Evolutionary conservation across 2,329 filamentous ascomycete genomes (phyloP).

Genomic region (Aspergillus caelatus): DNA sequence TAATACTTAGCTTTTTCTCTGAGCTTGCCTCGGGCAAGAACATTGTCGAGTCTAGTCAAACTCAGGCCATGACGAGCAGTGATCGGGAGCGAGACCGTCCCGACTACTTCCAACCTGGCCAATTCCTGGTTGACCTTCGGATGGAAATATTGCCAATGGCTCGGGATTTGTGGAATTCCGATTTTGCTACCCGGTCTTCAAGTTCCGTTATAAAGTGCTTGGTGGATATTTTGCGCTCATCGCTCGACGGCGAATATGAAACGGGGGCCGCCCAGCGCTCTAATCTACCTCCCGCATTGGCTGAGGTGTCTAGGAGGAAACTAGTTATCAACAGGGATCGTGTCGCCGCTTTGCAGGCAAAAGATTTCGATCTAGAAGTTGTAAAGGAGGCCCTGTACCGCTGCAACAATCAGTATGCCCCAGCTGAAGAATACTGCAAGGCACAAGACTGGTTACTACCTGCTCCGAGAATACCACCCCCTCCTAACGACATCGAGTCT

Average conservation of each 20-base stretch:
- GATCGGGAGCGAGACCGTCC: constrained; percentile 59
- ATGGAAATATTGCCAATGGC: constrained; percentile 77
- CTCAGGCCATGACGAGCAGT: constrained; percentile 54
- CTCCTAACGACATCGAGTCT: constrained; percentile 56
- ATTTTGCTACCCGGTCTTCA: constrained; percentile 78
- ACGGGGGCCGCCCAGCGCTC: constrained; percentile 62
- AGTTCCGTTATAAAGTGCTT: constrained; percentile 75
- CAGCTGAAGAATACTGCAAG: constrained; percentile 74
- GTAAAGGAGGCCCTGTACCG: constrained; percentile 80
- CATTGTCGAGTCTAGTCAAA: constrained; percentile 74
- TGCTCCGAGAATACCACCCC: constrained; percentile 68
- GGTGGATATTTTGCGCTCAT: constrained; percentile 79
- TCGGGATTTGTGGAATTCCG: constrained; percentile 80
- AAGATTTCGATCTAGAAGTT: constrained; percentile 62
- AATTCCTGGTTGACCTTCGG: constrained; percentile 85
- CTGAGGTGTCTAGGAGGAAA: constrained; percentile 50
- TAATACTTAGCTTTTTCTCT: constrained; percentile 80
- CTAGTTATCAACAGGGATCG: constrained; percentile 57
- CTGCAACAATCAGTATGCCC: constrained; percentile 66
- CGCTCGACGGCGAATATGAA: constrained; percentile 78
- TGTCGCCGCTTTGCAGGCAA: constrained; percentile 47
- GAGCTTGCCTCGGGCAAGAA: constrained; percentile 76
- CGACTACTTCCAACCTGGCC: constrained; percentile 67
- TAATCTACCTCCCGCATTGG: constrained; percentile 59
- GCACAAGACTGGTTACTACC: constrained; percentile 61